Percentiles rank a stretch among this genome's conserved stretches.
phyloP scores from a whole-genome alignment of 345 rosid species.

The Geranium brycei region DNA sequence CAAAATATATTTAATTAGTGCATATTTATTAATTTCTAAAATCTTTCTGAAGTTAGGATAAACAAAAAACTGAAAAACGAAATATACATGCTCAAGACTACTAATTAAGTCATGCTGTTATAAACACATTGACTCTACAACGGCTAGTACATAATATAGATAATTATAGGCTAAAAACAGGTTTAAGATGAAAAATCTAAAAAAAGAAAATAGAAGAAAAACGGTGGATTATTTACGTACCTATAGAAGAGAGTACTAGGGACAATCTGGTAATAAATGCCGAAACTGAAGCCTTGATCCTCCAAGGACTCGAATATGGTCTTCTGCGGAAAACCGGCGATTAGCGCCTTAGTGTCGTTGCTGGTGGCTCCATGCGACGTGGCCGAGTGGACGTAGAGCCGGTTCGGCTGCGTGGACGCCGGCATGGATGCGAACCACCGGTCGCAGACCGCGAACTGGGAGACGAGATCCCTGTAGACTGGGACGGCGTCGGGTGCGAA shows the following conservation, averaged over 20 bases:
- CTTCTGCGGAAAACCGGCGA: slow-evolving; percentile 14
- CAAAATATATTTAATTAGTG: too few relatives aligned
- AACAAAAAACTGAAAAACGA: too few relatives aligned
- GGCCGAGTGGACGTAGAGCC: slow-evolving; percentile 12
- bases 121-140: too few relatives aligned
- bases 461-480: slow-evolving; percentile 11
- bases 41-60: too few relatives aligned
- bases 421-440: slow-evolving; percentile 12
- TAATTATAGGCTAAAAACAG: too few relatives aligned
- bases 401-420: slow-evolving; percentile 13
- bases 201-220: too few relatives aligned
- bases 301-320: slow-evolving; percentile 16
- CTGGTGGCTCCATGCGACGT: slow-evolving; percentile 15
- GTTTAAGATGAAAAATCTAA: too few relatives aligned
- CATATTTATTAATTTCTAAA: too few relatives aligned
- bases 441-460: slow-evolving; percentile 14
- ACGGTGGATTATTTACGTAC: not conserved
- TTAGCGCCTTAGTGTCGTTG: slow-evolving; percentile 8
- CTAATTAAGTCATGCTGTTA: too few relatives aligned
- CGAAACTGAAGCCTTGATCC: slow-evolving; percentile 6
- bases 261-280: slow-evolving; percentile 13
- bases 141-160: too few relatives aligned
- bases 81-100: too few relatives aligned
- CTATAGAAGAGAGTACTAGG: slow-evolving; percentile 14
- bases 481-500: slow-evolving; percentile 8